Conservation (phyloP, 2,329 filamentous ascomycete species). For the Cladophialophora bantiana region DNA sequence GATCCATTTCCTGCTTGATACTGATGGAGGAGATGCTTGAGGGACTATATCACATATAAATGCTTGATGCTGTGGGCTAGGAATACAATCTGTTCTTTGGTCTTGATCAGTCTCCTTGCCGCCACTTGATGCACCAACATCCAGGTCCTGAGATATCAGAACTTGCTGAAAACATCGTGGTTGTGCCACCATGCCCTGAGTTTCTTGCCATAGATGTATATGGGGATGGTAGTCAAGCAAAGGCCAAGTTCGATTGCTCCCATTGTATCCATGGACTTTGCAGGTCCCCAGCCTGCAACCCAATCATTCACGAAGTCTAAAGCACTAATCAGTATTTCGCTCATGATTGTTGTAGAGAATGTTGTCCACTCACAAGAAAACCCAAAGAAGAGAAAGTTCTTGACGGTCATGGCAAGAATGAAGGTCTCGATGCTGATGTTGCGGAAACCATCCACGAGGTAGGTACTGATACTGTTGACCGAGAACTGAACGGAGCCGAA, state of each 20-base stretch:
- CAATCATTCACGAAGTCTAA: conserved; percentile 26
- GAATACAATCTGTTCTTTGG: too few species aligned
- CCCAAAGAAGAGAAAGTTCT: conserved; percentile 41
- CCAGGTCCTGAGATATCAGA: background rate
- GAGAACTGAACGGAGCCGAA: conserved; percentile 3
- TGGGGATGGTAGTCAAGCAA: conserved; percentile 4
- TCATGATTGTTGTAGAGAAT: conserved; percentile 42
- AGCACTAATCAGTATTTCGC: too few species aligned
- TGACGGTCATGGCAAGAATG: conserved; percentile 40
- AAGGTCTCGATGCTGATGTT: conserved; percentile 39
- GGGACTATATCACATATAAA: too few species aligned
- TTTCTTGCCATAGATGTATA: conserved; percentile 28
- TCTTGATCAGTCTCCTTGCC: too few species aligned
- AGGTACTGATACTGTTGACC: conserved; percentile 13
- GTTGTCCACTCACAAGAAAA: conserved; percentile 8
- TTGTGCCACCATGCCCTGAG: conserved; percentile 23
- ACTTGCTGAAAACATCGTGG: conserved; percentile 21
- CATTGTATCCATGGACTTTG: conserved; percentile 16
- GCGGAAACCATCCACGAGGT: conserved; percentile 40
- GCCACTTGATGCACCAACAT: too few species aligned
- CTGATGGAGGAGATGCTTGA: too few species aligned
- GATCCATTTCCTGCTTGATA: too few species aligned
- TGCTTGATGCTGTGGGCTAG: too few species aligned
- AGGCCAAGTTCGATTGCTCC: conserved; percentile 21
- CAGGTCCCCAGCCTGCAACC: conserved; percentile 11